Base-by-base conservation (phyloP, 441 rosid genomes). In the Isatis lusitanica region DNA sequence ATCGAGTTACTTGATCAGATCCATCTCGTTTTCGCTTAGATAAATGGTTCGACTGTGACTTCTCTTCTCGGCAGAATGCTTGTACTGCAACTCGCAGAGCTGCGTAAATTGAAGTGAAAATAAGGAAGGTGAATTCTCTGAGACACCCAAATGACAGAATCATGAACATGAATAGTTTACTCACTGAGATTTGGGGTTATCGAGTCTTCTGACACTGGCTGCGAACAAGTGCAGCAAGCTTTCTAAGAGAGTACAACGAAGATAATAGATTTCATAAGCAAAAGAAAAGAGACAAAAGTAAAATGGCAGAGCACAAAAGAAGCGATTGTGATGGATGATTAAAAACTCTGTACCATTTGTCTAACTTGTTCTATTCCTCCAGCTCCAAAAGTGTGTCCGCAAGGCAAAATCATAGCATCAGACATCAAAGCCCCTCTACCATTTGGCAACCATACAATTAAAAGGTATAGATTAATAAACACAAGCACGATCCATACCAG, bases 321-420 rank as follows among this genome's bases (percentile, higher is more conserved):
- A n/a, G 68, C 35, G 72, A 44, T 4, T 26, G 44, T 43, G 73
- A 48, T n/a, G 11, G 17, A 44, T 44, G 66, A 56, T 36, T 38
- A 10, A 28, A 52, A 48, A 40, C 18, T 24, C 5, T 6, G 21
- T 61, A 94, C 97, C 85, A 78, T 72, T 81, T 88, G 85, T 72
- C 82, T 81, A 48, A 88, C 82, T 47, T 90, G 90, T 52, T 89
- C 93, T 43, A 94, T 79, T 58, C 97, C 97, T 68, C 81, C 90
- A 74, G 79, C 65, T 38, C 97, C 94, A 88, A 94, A 94, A 66
- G 97, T 90, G 81, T 94, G 98, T 39, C 98, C 98, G 68, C 97
- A 94, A 18, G 91, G 94, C 84, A 94, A 82, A 35, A 94, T 92
- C 93, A 94, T 88, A 5, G 99, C 99, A 82, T 94, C 97, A 77